Percentiles rank a stretch among this genome's conserved stretches.
phyloP scores from a whole-genome alignment of 768 basidiomycete species.

The Podaxis pistillaris region DNA sequence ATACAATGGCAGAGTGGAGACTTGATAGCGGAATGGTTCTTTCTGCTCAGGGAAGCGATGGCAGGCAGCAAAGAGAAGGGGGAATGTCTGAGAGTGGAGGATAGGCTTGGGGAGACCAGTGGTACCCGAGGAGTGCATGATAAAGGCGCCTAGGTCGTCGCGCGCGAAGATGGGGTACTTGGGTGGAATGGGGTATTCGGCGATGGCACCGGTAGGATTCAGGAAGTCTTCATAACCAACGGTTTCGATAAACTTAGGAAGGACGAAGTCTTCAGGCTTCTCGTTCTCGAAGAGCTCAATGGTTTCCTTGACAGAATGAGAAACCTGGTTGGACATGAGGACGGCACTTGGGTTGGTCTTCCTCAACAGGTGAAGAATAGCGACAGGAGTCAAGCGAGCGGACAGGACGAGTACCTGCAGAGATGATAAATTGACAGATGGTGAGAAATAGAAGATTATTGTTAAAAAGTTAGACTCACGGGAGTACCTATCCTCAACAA shows the following conservation, averaged over 20 bases:
- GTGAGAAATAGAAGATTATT: background rate
- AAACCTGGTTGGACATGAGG: slow-evolving; percentile 30
- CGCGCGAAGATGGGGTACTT: slow-evolving; percentile 22
- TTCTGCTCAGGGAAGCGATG: slow-evolving; percentile 30
- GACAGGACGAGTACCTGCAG: slow-evolving; percentile 34
- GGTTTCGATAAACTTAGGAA: slow-evolving; percentile 25
- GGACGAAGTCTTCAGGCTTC: background rate
- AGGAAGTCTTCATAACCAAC: slow-evolving; percentile 29
- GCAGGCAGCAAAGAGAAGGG: slow-evolving; percentile 32
- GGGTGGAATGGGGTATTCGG: slow-evolving; percentile 24
- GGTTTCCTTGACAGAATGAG: slow-evolving; percentile 30
- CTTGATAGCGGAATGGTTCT: slow-evolving; percentile 28
- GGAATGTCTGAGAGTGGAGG: slow-evolving; percentile 31
- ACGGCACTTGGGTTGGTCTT: slow-evolving; percentile 29
- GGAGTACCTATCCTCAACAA: slow-evolving; percentile 28
- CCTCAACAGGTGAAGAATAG: slow-evolving; percentile 33
- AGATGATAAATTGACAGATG: background rate
- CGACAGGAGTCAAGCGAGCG: slow-evolving; percentile 32
- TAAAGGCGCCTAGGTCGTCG: slow-evolving; percentile 35
- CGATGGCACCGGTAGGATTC: slow-evolving; percentile 16
- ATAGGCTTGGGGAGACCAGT: slow-evolving; percentile 52
- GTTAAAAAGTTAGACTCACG: slow-evolving; percentile 21
- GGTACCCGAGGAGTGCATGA: slow-evolving; percentile 51
- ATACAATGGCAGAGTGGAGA: slow-evolving; percentile 38
- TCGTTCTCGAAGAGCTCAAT: slow-evolving; percentile 18